Base-by-base conservation (phyloP, 2,329 filamentous ascomycete species). In the Colletotrichum truncatum region DNA sequence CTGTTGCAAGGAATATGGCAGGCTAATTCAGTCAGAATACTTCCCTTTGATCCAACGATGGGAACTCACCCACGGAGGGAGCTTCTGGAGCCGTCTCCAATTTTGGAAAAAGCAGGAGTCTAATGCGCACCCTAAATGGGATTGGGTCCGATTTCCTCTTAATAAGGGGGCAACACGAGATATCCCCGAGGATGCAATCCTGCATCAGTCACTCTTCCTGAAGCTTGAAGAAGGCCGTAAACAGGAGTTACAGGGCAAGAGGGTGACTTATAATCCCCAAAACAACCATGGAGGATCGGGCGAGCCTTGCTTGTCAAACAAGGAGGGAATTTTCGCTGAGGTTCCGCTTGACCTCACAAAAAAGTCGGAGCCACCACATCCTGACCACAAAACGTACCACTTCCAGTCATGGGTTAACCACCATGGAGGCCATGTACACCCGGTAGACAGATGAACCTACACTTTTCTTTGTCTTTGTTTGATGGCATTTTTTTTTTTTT, bases 41-140 rank as follows among this genome's bases (percentile, higher is more conserved):
- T 48, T 34, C n/a, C 80, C 80, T 0, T 66, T 78, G 53, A 73
- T 81, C 34, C 77, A 75, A 1, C 77, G 80, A 6, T 80, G 77
- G 77, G 80, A 82, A 36, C 70, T 81, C 16, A 70, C n/a, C 16
- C 10, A 72, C 3, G 54, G 68, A n/a, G 72, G 72, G 57, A 72
- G 11, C 23, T 21, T 43, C 4, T 43, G 12, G 8, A 43, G 12
- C n/a, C n/a, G n/a, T 3, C 39, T 43, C 39, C 9, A 9, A 10
- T 43, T 43, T 21, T 11, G 21, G 16, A 23, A 12, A 16, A 43
- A 21, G 34, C n/a, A n/a, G n/a, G n/a, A n/a, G n/a, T n/a, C n/a
- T 8, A n/a, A 8, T 39, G 36, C 8, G 36, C n/a, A n/a, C n/a
- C n/a, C n/a, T n/a, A 56, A 67, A 14, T 79, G 76, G 77, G 70